Conservation (phyloP, 2,329 filamentous ascomycete species). For the Phoma sp. region DNA sequence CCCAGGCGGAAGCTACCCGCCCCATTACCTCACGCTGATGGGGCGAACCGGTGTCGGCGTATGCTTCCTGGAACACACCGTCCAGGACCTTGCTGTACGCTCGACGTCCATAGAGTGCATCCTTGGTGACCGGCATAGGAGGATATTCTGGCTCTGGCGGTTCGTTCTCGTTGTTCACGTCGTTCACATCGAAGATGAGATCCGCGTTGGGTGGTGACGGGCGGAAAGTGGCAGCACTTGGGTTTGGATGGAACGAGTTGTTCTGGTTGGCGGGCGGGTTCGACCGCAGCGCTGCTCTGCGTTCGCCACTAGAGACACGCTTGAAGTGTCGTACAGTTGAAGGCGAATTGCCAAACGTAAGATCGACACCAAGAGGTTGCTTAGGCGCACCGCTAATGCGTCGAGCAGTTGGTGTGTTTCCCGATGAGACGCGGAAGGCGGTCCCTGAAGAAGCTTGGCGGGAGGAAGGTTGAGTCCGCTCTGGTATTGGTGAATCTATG, state of each 20-base stretch:
- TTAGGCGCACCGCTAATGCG: conserved; percentile 58
- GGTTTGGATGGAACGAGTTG: conserved; percentile 43
- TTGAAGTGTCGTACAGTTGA: conserved; percentile 93
- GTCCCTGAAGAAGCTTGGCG: conserved; percentile 50
- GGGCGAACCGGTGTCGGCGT: conserved; percentile 75
- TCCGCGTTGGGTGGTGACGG: conserved; percentile 44
- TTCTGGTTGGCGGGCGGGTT: conserved; percentile 32
- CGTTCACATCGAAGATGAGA: conserved; percentile 65
- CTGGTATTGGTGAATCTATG: conserved; percentile 46
- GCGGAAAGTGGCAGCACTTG: conserved; percentile 46
- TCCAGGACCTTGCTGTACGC: conserved; percentile 84
- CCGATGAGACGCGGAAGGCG: conserved; percentile 44
- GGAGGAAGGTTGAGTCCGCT: conserved; percentile 36
- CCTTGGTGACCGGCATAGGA: conserved; percentile 67
- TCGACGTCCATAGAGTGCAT: conserved; percentile 80
- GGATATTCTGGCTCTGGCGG: conserved; percentile 59
- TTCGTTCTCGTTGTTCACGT: conserved; percentile 67
- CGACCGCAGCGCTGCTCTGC: conserved; percentile 39
- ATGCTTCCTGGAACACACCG: conserved; percentile 80
- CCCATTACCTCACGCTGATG: conserved; percentile 85
- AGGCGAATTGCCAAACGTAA: conserved; percentile 91
- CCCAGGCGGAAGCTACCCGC: conserved; percentile 84
- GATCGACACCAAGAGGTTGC: conserved; percentile 83
- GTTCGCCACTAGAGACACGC: conserved; percentile 74
- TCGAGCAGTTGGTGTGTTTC: conserved; percentile 52